Base-by-base conservation (phyloP, 495 filamentous ascomycete genomes). In the Talaromyces wortmannii region DNA sequence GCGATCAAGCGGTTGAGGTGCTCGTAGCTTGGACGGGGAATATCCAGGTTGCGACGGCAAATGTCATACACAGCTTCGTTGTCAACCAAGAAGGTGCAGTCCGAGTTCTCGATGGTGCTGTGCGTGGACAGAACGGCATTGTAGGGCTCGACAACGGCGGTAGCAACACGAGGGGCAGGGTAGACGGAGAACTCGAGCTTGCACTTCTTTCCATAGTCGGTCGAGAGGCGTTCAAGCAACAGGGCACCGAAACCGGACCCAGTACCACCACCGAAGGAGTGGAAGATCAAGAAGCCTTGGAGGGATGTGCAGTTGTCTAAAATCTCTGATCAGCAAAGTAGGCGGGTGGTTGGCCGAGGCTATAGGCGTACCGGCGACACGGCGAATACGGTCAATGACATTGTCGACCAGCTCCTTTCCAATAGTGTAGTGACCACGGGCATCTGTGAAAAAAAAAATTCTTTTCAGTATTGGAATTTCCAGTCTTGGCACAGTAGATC, bases 1-100 rank as follows among this genome's bases (percentile, higher is more conserved):
- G 90, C 90, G 67, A 95, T 92, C 60, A 95, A 76, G 52, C 89
- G 87, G 76, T 95, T 95, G 48, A 95, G 77, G 68, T 95, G 89
- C 76, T 94, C 89, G 63, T 85, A 94, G 68, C 83, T 77, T 6
- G 90, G 90, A 59, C 90, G 89, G 55, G 90, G 87, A 55, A 95
- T 91, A 60, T 94, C 90, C 60, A 95, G 69, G 75, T 90, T 91
- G 55, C 90, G 85, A 58, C 87, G 85, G 80, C 90, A 95, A 70
- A 95, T 94, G 60, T 94, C 89, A 69, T 94, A 95, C 59, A 92
- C 89, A 56, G 90, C 90, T 71, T 95, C 90, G 71, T 95, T 95
- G 65, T 95, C 90, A 50, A 95, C 90, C 56, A 95, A 69, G 80
- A 95, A 95, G 11, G 90, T 92, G 64, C 90, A 95, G 76, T 95